These are phyloP conservation scores for Rhizopogon vinicolor DNA, from an alignment of 768 basidiomycete genomes.

Conservation along the genomic window DNA sequence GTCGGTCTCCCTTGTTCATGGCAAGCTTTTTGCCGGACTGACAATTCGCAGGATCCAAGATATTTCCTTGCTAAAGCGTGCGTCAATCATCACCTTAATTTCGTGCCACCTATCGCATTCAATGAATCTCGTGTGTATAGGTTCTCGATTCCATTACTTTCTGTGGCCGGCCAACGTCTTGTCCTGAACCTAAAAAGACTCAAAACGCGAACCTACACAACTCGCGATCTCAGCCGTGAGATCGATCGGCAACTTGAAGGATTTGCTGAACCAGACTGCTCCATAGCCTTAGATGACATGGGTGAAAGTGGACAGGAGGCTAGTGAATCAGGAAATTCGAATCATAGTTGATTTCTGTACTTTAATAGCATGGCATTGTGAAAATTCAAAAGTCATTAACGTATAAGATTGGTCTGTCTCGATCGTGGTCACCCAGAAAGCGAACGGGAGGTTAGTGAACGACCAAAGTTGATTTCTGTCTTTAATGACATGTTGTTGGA, in stretches of 20 bases:
- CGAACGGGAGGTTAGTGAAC: too few relatives aligned
- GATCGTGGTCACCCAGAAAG: too few relatives aligned
- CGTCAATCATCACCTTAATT: neutral
- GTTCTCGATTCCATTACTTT: conserved; percentile 12
- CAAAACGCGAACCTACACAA: neutral
- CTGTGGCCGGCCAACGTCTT: conserved; percentile 17
- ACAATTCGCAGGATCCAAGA: neutral
- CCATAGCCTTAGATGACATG: neutral
- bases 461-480: too few relatives aligned
- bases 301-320: neutral
- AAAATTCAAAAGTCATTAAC: too few relatives aligned
- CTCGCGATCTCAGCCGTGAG: conserved; percentile 12
- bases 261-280: neutral
- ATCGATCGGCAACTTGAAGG: conserved; percentile 11
- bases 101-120: neutral
- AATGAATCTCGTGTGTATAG: neutral
- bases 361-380: too few relatives aligned
- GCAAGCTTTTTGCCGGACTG: too few relatives aligned
- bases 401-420: too few relatives aligned
- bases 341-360: too few relatives aligned
- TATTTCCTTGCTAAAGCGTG: neutral
- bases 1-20: neutral
- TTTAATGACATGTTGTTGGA: too few relatives aligned
- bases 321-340: too few relatives aligned
- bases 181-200: conserved; percentile 16